phyloP scores from a whole-genome alignment of 192 early-diverging fungal genomes.

The Coemansia sp. region DNA sequence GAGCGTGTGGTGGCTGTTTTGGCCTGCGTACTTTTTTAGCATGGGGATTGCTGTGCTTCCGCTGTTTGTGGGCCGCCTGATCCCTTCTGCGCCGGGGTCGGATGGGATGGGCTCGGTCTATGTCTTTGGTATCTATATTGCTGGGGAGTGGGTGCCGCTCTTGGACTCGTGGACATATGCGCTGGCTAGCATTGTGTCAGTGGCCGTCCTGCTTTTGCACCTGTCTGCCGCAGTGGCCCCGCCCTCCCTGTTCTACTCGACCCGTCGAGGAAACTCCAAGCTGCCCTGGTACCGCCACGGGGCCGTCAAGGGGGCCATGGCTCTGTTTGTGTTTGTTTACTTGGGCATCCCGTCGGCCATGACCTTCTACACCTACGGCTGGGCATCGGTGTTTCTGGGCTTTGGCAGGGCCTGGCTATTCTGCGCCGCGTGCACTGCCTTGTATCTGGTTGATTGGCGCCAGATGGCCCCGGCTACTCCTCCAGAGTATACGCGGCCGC shows the following conservation, averaged over 20 bases:
- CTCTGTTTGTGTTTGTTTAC: conserved; percentile 14
- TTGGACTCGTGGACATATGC: conserved; percentile 46
- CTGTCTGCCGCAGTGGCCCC: conserved; percentile 34
- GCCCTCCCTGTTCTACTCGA: conserved; percentile 22
- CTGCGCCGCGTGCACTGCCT: conserved; percentile 11
- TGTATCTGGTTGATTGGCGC: conserved; percentile 39
- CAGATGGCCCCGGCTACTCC: not conserved
- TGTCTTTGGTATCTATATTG: conserved; percentile 51
- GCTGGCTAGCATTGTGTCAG: conserved; percentile 22
- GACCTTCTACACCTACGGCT: conserved; percentile 42
- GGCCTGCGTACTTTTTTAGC: conserved; percentile 50
- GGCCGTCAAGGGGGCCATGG: not conserved
- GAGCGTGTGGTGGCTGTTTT: conserved; percentile 45
- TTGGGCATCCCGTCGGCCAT: conserved; percentile 19
- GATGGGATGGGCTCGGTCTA: conserved; percentile 51
- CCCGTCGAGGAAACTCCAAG: no score
- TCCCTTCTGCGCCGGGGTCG: conserved; percentile 48
- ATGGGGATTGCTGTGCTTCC: conserved; percentile 53
- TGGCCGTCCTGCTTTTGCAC: conserved; percentile 35
- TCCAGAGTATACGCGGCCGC: no score
- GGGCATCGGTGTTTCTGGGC: conserved; percentile 18
- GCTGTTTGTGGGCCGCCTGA: conserved; percentile 65
- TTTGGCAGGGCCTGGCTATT: conserved; percentile 35
- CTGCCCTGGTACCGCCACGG: not conserved
- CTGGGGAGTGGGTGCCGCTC: conserved; percentile 38